Evolutionary conservation across 1,284 basidiomycete genomes (phyloP).

Genomic region (Pterulicium gracile): DNA sequence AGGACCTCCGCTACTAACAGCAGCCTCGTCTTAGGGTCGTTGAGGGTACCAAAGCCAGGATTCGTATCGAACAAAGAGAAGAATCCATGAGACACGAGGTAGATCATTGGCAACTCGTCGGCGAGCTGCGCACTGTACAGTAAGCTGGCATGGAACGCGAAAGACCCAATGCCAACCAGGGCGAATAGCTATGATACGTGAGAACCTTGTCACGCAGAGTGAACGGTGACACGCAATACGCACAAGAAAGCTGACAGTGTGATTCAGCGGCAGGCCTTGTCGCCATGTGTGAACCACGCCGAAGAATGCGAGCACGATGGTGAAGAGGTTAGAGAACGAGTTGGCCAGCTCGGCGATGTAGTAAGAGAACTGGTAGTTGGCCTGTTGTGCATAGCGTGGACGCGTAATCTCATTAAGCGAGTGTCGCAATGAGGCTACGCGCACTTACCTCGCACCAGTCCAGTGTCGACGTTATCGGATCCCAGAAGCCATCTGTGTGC

Average conservation of each 20-base stretch:
- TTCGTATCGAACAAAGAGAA: slow-evolving; percentile 47
- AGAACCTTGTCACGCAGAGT: background rate
- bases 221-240: slow-evolving; percentile 12
- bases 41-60: slow-evolving; percentile 32
- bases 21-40: slow-evolving; percentile 21
- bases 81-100: slow-evolving; percentile 40
- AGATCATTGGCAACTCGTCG: slow-evolving; percentile 65
- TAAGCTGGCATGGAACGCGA: slow-evolving; percentile 62
- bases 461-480: slow-evolving; percentile 53
- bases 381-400: slow-evolving; percentile 21
- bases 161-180: slow-evolving; percentile 54
- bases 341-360: slow-evolving; percentile 63
- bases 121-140: slow-evolving; percentile 57
- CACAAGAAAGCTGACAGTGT: slow-evolving; percentile 40
- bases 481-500: slow-evolving; percentile 43
- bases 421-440: no score
- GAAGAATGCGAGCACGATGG: slow-evolving; percentile 36
- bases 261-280: slow-evolving; percentile 38
- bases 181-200: slow-evolving; percentile 41
- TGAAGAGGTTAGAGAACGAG: slow-evolving; percentile 50
- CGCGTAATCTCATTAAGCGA: no score
- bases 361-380: slow-evolving; percentile 60
- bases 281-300: slow-evolving; percentile 26
- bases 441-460: slow-evolving; percentile 59
- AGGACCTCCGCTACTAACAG: slow-evolving; percentile 23